Evolutionary conservation across 345 rosid species (phyloP).

Genomic region (Salix koriyanagi): DNA sequence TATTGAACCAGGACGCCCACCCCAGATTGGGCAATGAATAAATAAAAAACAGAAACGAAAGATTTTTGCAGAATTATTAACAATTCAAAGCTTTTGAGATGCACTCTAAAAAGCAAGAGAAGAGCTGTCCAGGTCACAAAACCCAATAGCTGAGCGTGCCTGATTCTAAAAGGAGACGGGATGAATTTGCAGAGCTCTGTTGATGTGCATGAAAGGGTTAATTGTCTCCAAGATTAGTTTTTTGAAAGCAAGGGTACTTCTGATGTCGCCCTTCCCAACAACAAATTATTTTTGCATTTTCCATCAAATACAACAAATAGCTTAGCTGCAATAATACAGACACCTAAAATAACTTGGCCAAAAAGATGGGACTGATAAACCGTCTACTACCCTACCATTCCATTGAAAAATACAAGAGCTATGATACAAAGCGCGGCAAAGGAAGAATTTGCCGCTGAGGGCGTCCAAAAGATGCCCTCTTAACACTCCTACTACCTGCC

Average conservation of each 20-base stretch:
- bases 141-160: not conserved
- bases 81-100: not conserved
- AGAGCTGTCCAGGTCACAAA: not conserved
- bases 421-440: slow-evolving; percentile 47
- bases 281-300: slow-evolving; percentile 47
- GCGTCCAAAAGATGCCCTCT: slow-evolving; percentile 18
- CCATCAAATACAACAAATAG: slow-evolving; percentile 49
- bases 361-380: slow-evolving; percentile 27
- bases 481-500: slow-evolving; percentile 46
- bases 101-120: not conserved
- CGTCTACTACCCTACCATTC: slow-evolving; percentile 38
- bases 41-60: not conserved
- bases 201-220: no score
- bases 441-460: slow-evolving; percentile 17
- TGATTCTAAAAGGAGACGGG: no score
- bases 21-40: slow-evolving; percentile 54
- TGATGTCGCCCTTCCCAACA: slow-evolving; percentile 1
- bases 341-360: slow-evolving; percentile 27
- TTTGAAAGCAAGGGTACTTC: not conserved
- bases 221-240: no score
- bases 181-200: no score
- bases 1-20: slow-evolving; percentile 90
- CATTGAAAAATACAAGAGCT: slow-evolving; percentile 44
- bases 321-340: slow-evolving; percentile 30
- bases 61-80: not conserved